These are phyloP conservation scores for Daldinia childiae DNA, from an alignment of 495 filamentous ascomycete genomes.

Conservation along the genomic window DNA sequence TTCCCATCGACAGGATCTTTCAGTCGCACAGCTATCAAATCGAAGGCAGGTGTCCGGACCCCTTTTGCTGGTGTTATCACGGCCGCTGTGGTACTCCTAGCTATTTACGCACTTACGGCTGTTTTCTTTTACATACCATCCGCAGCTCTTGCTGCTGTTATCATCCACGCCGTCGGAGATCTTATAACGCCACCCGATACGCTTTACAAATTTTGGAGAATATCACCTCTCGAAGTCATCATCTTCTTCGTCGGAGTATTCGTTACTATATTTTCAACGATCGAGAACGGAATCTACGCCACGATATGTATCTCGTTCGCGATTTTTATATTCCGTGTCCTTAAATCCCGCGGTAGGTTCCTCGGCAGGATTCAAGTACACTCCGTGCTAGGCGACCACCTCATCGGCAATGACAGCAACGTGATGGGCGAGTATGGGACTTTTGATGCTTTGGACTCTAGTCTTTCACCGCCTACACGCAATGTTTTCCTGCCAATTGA, in stretches of 20 bases:
- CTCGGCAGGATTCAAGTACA: slow-evolving; percentile 88
- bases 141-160: slow-evolving; percentile 87
- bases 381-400: slow-evolving; percentile 85
- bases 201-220: slow-evolving; percentile 94
- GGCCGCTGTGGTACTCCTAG: slow-evolving; percentile 86
- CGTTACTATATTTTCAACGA: slow-evolving; percentile 86
- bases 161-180: slow-evolving; percentile 97
- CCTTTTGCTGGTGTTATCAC: slow-evolving; percentile 94
- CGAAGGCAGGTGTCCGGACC: slow-evolving; percentile 94
- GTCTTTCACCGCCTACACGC: slow-evolving; percentile 53
- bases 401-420: slow-evolving; percentile 67
- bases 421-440: slow-evolving; percentile 59
- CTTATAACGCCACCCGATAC: slow-evolving; percentile 94
- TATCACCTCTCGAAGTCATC: slow-evolving; percentile 86
- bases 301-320: slow-evolving; percentile 79
- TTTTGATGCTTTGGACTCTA: slow-evolving; percentile 51
- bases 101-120: slow-evolving; percentile 89
- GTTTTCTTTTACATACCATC: slow-evolving; percentile 96
- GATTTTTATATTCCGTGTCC: slow-evolving; percentile 84
- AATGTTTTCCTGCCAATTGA: slow-evolving; percentile 92
- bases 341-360: slow-evolving; percentile 87
- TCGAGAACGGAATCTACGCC: slow-evolving; percentile 93
- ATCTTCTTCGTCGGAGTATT: slow-evolving; percentile 96
- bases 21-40: slow-evolving; percentile 97
- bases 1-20: slow-evolving; percentile 98